Base-by-base conservation (phyloP, 768 basidiomycete genomes). In the Podaxis pistillaris region DNA sequence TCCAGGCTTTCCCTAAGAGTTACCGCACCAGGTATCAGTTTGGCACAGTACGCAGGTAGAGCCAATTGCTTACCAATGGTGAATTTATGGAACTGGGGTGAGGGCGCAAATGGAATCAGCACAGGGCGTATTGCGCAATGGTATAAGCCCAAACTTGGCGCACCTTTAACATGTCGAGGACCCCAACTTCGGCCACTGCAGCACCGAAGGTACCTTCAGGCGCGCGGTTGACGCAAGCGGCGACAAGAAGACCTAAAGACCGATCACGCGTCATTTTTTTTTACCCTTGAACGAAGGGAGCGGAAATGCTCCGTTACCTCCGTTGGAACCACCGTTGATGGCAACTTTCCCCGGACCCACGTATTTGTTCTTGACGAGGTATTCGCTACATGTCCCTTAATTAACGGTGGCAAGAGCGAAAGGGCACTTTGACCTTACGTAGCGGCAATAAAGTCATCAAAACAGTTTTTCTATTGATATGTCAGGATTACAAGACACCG, bases 401-500 rank as follows among this genome's bases (percentile, higher is more conserved):
- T 64, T 50, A 66, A 49, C 30, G 41, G 26, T 53, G 19, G 40
- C 33, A 13, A 47, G 38, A 30, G 46, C 17, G 17, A 36, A 50
- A 47, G 53, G 33, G 54, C 33, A 53, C n/a, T 40, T 40, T 28
- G 47, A 24, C 13, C 86, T 68, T 76, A 91, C 90, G 87, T 86
- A 33, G 90, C 91, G 6, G 89, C 84, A 65, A 91, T 89, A 74
- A 94, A 94, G 71, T 94, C 93, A 67, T 93, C 79, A 68, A 91
- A 94, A 59, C 86, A 86, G 61, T 91, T 92, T 63, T 78, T 79
- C 88, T 90, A 53, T 26, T 44, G 46, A 26, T 44, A 46, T 47
- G 28, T 54, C 30, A 17, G 64, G 58, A 63, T 19, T 51, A 15
- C 22, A 63, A 40, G 65, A 44, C 36, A 40, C 36, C 36, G 44